Base-by-base conservation (phyloP, 306 rosid genomes). In the Quercus cerris region DNA sequence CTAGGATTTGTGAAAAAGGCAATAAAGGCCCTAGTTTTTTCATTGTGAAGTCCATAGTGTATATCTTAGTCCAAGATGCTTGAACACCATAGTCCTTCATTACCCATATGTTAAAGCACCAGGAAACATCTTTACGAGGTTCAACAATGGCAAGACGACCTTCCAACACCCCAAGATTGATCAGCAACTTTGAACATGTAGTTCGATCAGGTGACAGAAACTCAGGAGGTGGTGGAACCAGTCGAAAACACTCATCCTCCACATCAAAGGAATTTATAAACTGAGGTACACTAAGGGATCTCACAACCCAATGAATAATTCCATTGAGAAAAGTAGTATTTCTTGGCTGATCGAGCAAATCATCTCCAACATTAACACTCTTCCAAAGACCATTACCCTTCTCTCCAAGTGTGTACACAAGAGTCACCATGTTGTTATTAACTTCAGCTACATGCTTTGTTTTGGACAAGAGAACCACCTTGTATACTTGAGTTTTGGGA, bases 271-370 rank as follows among this genome's bases (percentile, higher is more conserved):
- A 59, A 59, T 25, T 5, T 59, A 59, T 20, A 20, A 20, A 59
- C 2, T 22, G 30, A 20, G 31, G 17, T 9, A 23, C 28, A 20
- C 0, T 14, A 0, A 0, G 0, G 66, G 30, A 4, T 14, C 0
- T 1, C 15, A 22, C 30, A 59, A 59, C 17, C 54, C 54, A 59
- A 59, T 59, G 66, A 23, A 59, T 59, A 23, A 59, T 22, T 7
- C 66, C 66, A 59, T 23, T 59, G 30, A 59, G 66, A 59, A 20
- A 23, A 11, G 0, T 58, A 20, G 64, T 58, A 4, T 3, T 0
- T 6, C 0, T n/a, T 25, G 23, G 27, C 27, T 25, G 9, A 20
- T 0, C 0, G 25, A 0, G 0, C 64, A 38, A 0, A 38, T 0
- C 3, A 7, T 38, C 10, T 38, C 0, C 46, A 38, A 38, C 11